phyloP scores from a whole-genome alignment of 1,139 yeast genomes.

The Yamadazyma sp. region DNA sequence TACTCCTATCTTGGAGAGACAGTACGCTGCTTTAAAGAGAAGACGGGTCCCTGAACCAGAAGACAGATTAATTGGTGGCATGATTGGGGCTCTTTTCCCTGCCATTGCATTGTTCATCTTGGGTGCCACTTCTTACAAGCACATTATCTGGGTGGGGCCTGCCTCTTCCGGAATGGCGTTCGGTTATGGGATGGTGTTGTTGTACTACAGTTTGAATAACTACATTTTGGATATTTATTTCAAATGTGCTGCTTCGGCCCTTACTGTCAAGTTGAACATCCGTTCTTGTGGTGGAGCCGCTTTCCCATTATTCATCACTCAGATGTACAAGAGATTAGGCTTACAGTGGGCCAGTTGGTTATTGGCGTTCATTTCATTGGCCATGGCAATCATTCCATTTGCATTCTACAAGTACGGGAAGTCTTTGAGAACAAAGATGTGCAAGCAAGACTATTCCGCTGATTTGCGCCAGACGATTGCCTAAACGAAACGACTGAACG shows the following conservation, averaged over 20 bases:
- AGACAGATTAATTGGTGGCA: conserved; percentile 83
- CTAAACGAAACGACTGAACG: too few relatives aligned
- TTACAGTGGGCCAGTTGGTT: conserved; percentile 83
- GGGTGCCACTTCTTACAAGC: conserved; percentile 83
- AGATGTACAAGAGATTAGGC: conserved; percentile 75
- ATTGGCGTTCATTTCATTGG: conserved; percentile 79
- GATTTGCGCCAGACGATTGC: too few relatives aligned
- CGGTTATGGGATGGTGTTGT: conserved; percentile 90
- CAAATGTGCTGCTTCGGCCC: conserved; percentile 84
- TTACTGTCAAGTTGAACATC: conserved; percentile 85
- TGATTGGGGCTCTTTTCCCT: conserved; percentile 88
- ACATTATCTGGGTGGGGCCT: conserved; percentile 91
- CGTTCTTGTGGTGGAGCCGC: conserved; percentile 90
- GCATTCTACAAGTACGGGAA: conserved; percentile 73
- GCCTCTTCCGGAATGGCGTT: conserved; percentile 87
- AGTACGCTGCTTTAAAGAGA: conserved; percentile 52
- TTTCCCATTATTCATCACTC: conserved; percentile 85
- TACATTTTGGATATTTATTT: conserved; percentile 88
- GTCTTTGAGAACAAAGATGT: conserved; percentile 58
- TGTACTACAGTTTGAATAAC: conserved; percentile 83
- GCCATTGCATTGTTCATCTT: conserved; percentile 83
- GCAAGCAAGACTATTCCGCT: conserved; percentile 62
- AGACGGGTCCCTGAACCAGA: conserved; percentile 77
- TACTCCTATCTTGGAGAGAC: conserved; percentile 69
- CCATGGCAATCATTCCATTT: conserved; percentile 82